phyloP scores from a whole-genome alignment of 805 yeast species.

The Metschnikowia corniflorae region DNA sequence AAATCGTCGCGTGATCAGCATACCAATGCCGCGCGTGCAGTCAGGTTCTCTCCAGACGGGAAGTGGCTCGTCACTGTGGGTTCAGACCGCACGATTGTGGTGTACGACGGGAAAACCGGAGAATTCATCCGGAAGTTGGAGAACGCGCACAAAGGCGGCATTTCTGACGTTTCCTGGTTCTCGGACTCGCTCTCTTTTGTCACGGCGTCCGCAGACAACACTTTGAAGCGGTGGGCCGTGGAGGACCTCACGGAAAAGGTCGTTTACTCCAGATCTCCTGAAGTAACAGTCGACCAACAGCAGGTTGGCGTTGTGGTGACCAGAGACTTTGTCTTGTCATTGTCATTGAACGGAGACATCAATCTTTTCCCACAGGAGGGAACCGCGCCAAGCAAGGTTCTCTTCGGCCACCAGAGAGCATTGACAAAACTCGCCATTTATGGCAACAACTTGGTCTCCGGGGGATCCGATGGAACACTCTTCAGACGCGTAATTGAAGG shows the following conservation, averaged over 20 bases:
- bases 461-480: conserved; percentile 80
- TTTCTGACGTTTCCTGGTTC: conserved; percentile 74
- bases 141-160: conserved; percentile 69
- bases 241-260: conserved; percentile 34
- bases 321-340: conserved; percentile 55
- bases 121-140: conserved; percentile 55
- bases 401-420: conserved; percentile 80
- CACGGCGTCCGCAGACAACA: conserved; percentile 80
- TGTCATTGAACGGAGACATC: conserved; percentile 70
- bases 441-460: conserved; percentile 45
- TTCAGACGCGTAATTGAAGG: conserved; percentile 50
- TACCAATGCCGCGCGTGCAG: conserved; percentile 74
- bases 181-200: conserved; percentile 54
- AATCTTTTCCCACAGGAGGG: conserved; percentile 49
- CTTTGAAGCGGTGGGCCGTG: conserved; percentile 63
- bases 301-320: conserved; percentile 77
- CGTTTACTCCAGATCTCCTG: conserved; percentile 43
- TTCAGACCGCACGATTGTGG: conserved; percentile 69
- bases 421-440: conserved; percentile 54
- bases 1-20: conserved; percentile 72
- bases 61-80: conserved; percentile 74
- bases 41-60: conserved; percentile 80
- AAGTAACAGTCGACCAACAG: conserved; percentile 51
- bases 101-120: conserved; percentile 88
- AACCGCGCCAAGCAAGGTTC: conserved; percentile 28